These are phyloP conservation scores for Paecilomyces formosus DNA, from an alignment of 2,329 filamentous ascomycete species.

Conservation along the genomic window DNA sequence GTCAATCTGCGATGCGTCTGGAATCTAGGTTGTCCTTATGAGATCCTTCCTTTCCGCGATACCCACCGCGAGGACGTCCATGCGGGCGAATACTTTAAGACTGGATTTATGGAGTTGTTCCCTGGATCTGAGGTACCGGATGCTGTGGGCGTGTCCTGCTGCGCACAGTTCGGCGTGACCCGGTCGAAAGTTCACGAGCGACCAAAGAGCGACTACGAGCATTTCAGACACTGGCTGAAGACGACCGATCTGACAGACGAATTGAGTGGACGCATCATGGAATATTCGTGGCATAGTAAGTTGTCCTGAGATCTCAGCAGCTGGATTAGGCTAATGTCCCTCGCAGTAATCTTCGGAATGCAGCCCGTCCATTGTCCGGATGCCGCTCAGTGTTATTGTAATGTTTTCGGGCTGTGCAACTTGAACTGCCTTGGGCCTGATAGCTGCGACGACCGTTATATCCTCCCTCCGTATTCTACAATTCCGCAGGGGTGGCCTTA, in stretches of 20 bases:
- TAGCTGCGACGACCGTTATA: slow-evolving; percentile 50
- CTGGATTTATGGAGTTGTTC: slow-evolving; percentile 45
- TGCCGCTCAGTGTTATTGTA: slow-evolving; percentile 58
- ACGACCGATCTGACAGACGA: slow-evolving; percentile 41
- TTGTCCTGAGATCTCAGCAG: slow-evolving; percentile 7
- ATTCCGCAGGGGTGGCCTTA: slow-evolving; percentile 57
- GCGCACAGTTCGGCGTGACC: slow-evolving; percentile 49
- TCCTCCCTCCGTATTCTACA: slow-evolving; percentile 49
- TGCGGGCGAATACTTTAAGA: slow-evolving; percentile 42
- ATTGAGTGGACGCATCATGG: slow-evolving; percentile 47
- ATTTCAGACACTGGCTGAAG: slow-evolving; percentile 43
- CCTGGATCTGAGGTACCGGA: slow-evolving; percentile 32
- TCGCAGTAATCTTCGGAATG: slow-evolving; percentile 51
- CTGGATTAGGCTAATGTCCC: neutral
- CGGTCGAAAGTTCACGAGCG: slow-evolving; percentile 39
- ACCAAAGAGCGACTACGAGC: slow-evolving; percentile 41
- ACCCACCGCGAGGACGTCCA: slow-evolving; percentile 38
- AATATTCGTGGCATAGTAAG: slow-evolving; percentile 55
- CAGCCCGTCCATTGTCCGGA: slow-evolving; percentile 53
- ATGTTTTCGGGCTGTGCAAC: slow-evolving; percentile 56
- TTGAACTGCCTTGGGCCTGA: slow-evolving; percentile 34
- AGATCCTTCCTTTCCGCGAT: slow-evolving; percentile 41
- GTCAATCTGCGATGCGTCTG: slow-evolving; percentile 49
- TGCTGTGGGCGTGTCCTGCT: slow-evolving; percentile 45
- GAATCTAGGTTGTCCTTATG: slow-evolving; percentile 44